Evolutionary conservation across 2,329 filamentous ascomycete genomes (phyloP), one percentile per base, ranked within the genome.

Genomic region (Neurospora sp.): DNA sequence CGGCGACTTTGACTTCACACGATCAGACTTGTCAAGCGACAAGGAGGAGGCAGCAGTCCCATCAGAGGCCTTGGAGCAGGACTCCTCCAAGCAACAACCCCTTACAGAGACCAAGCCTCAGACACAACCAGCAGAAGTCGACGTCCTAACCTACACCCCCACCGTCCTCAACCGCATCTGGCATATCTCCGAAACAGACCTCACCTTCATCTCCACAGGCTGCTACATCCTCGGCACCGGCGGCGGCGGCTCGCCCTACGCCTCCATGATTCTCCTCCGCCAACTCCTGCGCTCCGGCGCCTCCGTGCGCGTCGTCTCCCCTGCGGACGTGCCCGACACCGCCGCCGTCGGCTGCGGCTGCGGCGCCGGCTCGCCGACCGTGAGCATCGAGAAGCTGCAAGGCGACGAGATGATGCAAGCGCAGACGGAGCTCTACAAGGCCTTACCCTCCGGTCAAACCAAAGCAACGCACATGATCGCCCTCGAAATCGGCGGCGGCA

Each of bases 401-500:
- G 86, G 85, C 12, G 83, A 87, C 73, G 87, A 89, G 76, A 82
- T 86, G 74, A 78, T 83, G 52, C 77, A 86, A 67, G 80, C 84
- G 2, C 84, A 86, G 70, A 73, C 74, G 1, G 86, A 86, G 74
- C 79, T 90, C 11, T 87, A 85, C 77, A 83, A 84, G 66, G 83
- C 84, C 37, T 28, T 57, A 4, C 2, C 46, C 10, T 1, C 23
- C 1, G 80, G 84, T 66, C 79, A 81, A n/a, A n/a, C n/a, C n/a
- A 75, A 77, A 1, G 83, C 86, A 28, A 85, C 87, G 23, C 85
- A 87, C 43, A 85, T 90, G 71, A 86, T 91, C 71, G 83, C 86
- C 1, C 77, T 90, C 11, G 89, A 91, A 74, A 89, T 91, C 69
- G 89, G 89, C n/a, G 89, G 89, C 6, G 84, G 84, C 4, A 91